Conservation (phyloP, 2,329 filamentous ascomycete genomes). For the Pseudogymnoascus sp. region DNA sequence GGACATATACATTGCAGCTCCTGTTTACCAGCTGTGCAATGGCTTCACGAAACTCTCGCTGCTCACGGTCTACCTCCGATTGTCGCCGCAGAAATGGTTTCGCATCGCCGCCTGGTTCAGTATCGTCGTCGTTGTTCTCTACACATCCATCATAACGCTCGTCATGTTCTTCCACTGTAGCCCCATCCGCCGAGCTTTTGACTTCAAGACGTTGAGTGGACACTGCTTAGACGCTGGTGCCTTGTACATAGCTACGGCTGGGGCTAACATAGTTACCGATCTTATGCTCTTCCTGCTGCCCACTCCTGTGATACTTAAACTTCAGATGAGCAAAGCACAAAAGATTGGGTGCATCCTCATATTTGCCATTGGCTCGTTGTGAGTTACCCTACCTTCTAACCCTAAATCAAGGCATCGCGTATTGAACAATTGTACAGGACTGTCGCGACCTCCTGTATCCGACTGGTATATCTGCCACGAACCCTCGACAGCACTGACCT, state of each 20-base stretch:
- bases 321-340: slow-evolving; percentile 40
- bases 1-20: slow-evolving; percentile 14
- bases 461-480: slow-evolving; percentile 25
- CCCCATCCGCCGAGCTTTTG: slow-evolving; percentile 31
- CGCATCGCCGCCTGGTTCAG: slow-evolving; percentile 27
- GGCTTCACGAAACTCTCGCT: slow-evolving; percentile 35
- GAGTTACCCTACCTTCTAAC: slow-evolving; percentile 16
- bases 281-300: slow-evolving; percentile 41
- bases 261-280: slow-evolving; percentile 42
- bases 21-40: slow-evolving; percentile 32
- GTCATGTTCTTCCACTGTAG: slow-evolving; percentile 33
- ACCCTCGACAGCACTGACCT: slow-evolving; percentile 25
- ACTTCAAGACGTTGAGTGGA: slow-evolving; percentile 27
- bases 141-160: slow-evolving; percentile 31
- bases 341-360: slow-evolving; percentile 40
- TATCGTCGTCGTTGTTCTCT: slow-evolving; percentile 28
- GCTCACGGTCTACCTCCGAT: slow-evolving; percentile 33
- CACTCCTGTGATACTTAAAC: slow-evolving; percentile 38
- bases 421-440: slow-evolving; percentile 23
- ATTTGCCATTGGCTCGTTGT: slow-evolving; percentile 41
- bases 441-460: slow-evolving; percentile 30
- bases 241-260: slow-evolving; percentile 43
- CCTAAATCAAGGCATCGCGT: neutral
- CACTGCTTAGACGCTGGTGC: slow-evolving; percentile 41
- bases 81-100: slow-evolving; percentile 33